Base-by-base conservation (phyloP, 2,329 filamentous ascomycete genomes). In the Emericellopsis atlantica region DNA sequence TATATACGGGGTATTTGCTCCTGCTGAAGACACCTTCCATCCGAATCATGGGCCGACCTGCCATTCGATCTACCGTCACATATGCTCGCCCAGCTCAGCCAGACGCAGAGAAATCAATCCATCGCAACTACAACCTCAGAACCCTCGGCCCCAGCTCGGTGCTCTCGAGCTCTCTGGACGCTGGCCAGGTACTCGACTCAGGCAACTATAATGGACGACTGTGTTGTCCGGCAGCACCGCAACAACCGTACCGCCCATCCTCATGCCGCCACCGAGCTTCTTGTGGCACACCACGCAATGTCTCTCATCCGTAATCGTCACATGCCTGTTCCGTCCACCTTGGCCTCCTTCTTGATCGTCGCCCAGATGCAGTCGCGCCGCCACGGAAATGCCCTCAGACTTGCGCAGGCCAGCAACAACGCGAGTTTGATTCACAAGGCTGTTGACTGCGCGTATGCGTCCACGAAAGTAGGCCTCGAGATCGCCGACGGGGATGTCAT, bases 251-350 rank as follows among this genome's bases (percentile, higher is more conserved):
- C 87, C 84, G 2, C 90, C 90, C 49, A 96, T 76, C 45, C 92
- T 69, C 70, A 95, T 95, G 54, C 59, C 59, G 2, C 87, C 83
- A 2, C 89, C 90, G 48, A 98, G 74, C 48, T 92, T 71, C 69
- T 95, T 96, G 60, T 95, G 84, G 57, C 92, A 98, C 14, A 94
- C 85, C 11, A 84, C 81, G 57, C 92, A 98, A 41, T 95, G 81
- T 40, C 86, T 71, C 55, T 96, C 90, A 52, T 98, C 90, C 9
- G 75, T 78, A 40, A 98, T 79, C 16, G 87, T 76, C 10, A 95
- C 88, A 49, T 86, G 74, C 41, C 72, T 61, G 49, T 72, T 76
- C 40, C 69, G 64, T 10, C 72, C 73, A 37, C 65, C 67, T 45
- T 74, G 71, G 1, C 68, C 67, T 22, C 65, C 63, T 2, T 62